Evolutionary conservation across 2,329 filamentous ascomycete species (phyloP).

Genomic region (Tolypocladium guangdongense): DNA sequence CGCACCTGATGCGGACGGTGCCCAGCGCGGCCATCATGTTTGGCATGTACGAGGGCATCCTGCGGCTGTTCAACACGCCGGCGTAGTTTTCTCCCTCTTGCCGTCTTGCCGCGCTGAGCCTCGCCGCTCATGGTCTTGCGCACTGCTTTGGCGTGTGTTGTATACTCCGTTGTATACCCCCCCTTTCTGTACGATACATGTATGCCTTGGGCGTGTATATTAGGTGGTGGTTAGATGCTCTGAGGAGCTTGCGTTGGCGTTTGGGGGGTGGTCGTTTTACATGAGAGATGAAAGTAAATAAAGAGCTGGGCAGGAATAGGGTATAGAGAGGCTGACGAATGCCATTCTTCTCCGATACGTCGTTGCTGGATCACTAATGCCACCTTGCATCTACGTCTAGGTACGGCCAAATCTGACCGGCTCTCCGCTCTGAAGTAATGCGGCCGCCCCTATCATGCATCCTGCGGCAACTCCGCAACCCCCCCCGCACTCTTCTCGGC

Average conservation of each 20-base stretch:
- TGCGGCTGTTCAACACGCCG: conserved; percentile 33
- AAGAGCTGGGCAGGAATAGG: not conserved
- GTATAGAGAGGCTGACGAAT: not conserved
- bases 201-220: not conserved
- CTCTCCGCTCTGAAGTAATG: no score
- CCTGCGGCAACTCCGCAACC: no score
- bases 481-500: not conserved
- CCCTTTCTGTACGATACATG: not conserved
- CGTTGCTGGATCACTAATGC: no score
- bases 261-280: not conserved
- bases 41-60: conserved; percentile 64
- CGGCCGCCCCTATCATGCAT: not conserved
- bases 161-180: not conserved
- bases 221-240: not conserved
- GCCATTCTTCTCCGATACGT: not conserved
- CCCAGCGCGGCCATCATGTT: conserved; percentile 95
- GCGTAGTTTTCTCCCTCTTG: conserved; percentile 11
- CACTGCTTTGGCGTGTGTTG: not conserved
- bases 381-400: not conserved
- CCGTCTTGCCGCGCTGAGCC: not conserved
- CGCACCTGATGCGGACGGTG: conserved; percentile 82
- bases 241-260: not conserved
- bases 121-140: not conserved
- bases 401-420: no score
- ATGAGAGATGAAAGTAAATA: not conserved